Percentiles rank a stretch among this genome's conserved stretches.
Conservation (phyloP, 2,329 filamentous ascomycete species). For the Chaetoscypha palmicola region DNA sequence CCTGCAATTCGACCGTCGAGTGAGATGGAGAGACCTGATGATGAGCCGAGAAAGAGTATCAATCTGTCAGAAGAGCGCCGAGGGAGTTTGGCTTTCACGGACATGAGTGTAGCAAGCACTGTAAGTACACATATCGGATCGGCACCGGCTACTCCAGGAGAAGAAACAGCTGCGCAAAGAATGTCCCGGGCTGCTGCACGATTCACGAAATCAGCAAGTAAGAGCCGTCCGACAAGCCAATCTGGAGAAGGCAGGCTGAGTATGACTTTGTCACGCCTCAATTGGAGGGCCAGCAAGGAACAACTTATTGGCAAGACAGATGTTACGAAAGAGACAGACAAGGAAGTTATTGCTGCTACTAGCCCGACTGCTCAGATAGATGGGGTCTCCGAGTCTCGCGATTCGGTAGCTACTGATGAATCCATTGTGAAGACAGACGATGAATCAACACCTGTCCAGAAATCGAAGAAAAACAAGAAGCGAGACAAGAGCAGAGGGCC, state of each 20-base stretch:
- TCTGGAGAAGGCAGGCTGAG: conserved; percentile 52
- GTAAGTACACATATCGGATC: conserved; percentile 36
- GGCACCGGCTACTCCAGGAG: conserved; percentile 39
- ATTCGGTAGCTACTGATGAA: conserved; percentile 13
- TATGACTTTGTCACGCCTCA: conserved; percentile 45
- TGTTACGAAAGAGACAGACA: conserved; percentile 9
- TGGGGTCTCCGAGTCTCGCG: conserved; percentile 7
- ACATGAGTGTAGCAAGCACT: conserved; percentile 33
- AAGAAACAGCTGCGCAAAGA: conserved; percentile 48
- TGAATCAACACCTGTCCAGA: conserved; percentile 9
- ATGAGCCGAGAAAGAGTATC: conserved; percentile 34
- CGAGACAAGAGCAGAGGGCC: conserved; percentile 25
- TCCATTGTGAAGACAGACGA: conserved; percentile 8
- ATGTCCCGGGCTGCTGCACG: conserved; percentile 51
- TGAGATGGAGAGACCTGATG: conserved; percentile 41
- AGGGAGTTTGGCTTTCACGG: conserved; percentile 44
- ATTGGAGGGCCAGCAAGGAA: conserved; percentile 27
- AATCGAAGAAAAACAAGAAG: conserved; percentile 23
- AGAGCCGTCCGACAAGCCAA: conserved; percentile 52
- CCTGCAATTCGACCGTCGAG: conserved; percentile 46
- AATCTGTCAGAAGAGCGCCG: conserved; percentile 42
- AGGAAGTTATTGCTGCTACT: neutral
- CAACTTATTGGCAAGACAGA: conserved; percentile 22
- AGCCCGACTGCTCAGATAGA: neutral
- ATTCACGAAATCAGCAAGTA: conserved; percentile 40